These are phyloP conservation scores for Fraxinus excelsior DNA, from an alignment of 257 asterid species.

Conservation along the genomic window DNA sequence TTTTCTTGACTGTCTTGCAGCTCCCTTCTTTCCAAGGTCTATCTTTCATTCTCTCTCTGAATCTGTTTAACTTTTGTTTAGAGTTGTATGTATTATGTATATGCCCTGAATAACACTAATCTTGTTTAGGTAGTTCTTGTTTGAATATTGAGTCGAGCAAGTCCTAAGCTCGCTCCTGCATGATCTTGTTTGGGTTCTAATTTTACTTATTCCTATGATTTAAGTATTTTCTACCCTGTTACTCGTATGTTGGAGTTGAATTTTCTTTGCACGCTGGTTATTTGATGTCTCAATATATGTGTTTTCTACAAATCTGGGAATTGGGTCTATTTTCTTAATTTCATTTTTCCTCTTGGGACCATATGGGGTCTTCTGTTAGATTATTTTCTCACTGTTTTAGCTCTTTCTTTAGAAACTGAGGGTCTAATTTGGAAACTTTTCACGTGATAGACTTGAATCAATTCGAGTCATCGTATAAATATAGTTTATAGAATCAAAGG, in stretches of 20 bases:
- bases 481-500: too few species aligned
- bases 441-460: neutral
- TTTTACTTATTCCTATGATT: neutral
- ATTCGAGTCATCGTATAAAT: neutral
- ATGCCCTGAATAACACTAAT: neutral
- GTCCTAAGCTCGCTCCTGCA: neutral
- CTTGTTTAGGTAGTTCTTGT: neutral
- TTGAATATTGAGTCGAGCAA: too few species aligned
- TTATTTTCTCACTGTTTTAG: neutral
- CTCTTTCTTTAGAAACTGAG: neutral
- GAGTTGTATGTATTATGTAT: neutral
- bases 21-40: neutral
- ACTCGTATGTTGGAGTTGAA: neutral
- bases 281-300: neutral
- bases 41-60: neutral
- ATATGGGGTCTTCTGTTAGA: neutral
- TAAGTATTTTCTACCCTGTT: neutral
- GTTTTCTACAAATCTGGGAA: neutral
- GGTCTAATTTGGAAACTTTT: neutral
- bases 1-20: too few species aligned
- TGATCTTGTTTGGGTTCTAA: neutral
- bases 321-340: neutral
- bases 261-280: neutral
- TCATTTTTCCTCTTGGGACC: neutral
- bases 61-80: neutral